Evolutionary conservation across 1,139 yeast species (phyloP).

Genomic region (Sugiyamaella paludigena): DNA sequence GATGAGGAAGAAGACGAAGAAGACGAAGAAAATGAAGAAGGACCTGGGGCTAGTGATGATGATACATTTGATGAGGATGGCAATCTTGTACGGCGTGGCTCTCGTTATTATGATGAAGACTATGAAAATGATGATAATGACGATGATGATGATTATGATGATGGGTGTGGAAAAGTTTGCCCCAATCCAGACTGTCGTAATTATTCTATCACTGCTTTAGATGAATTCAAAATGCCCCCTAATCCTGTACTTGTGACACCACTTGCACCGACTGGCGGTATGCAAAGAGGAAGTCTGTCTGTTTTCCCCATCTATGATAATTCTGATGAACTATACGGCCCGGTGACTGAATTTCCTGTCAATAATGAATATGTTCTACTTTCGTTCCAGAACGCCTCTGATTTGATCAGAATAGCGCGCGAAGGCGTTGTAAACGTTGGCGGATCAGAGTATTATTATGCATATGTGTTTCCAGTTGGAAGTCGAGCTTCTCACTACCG

Average conservation of each 20-base stretch:
- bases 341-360: slow-evolving; percentile 12
- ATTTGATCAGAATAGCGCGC: slow-evolving; percentile 13
- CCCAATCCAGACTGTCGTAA: slow-evolving; percentile 22
- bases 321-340: slow-evolving; percentile 9
- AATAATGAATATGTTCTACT: slow-evolving; percentile 16
- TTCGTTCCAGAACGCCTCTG: slow-evolving; percentile 8
- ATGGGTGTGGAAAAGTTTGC: slow-evolving; percentile 15
- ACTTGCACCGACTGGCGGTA: slow-evolving; percentile 11
- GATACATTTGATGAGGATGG: slow-evolving; percentile 1
- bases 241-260: slow-evolving; percentile 21
- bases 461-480: slow-evolving; percentile 19
- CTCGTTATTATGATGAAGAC: not conserved
- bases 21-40: slow-evolving; percentile 11
- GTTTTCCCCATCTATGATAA: slow-evolving; percentile 3
- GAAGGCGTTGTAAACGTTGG: slow-evolving; percentile 15
- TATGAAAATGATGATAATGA: not conserved
- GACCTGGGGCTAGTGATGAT: slow-evolving; percentile 5
- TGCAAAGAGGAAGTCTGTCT: slow-evolving; percentile 1
- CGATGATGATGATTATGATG: slow-evolving; percentile 5
- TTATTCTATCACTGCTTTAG: slow-evolving; percentile 16
- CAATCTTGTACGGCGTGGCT: no score
- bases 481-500: slow-evolving; percentile 18
- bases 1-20: slow-evolving; percentile 16
- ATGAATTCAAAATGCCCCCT: slow-evolving; percentile 19
- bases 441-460: slow-evolving; percentile 11